These are phyloP conservation scores for Lactarius psammicola DNA, from an alignment of 768 basidiomycete genomes.

Conservation along the genomic window DNA sequence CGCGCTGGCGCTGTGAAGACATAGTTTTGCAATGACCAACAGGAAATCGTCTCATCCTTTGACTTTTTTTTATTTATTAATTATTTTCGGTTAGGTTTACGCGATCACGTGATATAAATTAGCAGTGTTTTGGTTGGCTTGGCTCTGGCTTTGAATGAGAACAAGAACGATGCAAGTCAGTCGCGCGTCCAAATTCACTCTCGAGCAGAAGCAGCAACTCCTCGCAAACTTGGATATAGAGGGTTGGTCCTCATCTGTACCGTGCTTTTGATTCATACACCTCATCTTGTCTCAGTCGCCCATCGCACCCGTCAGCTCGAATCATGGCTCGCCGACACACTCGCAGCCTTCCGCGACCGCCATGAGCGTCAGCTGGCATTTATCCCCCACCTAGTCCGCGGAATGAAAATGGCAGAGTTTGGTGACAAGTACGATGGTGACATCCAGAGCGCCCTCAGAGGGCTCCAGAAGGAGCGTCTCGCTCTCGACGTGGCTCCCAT, in stretches of 20 bases:
- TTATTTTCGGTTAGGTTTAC: not conserved
- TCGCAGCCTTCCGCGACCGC: conserved; percentile 71
- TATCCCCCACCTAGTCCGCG: conserved; percentile 71
- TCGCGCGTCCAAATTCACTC: conserved; percentile 42
- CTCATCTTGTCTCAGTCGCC: conserved; percentile 47
- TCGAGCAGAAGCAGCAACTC: conserved; percentile 73
- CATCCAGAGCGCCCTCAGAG: conserved; percentile 66
- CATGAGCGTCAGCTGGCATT: conserved; percentile 72
- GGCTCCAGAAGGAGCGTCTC: conserved; percentile 63
- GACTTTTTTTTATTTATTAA: not conserved
- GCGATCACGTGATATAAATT: conserved; percentile 14
- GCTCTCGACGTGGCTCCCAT: conserved; percentile 51
- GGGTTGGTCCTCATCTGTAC: conserved; percentile 43
- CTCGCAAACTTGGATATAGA: conserved; percentile 78
- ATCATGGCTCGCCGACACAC: conserved; percentile 68
- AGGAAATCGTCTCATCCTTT: not conserved
- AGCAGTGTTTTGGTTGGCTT: not conserved
- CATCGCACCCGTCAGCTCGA: conserved; percentile 74
- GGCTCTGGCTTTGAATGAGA: not conserved
- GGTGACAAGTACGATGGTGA: conserved; percentile 76
- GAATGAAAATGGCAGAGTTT: conserved; percentile 74
- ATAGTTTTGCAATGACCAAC: not conserved
- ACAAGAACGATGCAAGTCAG: not conserved
- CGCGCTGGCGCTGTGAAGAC: conserved; percentile 34
- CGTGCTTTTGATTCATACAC: not conserved